Conservation (phyloP, 2,329 filamentous ascomycete species). For the Penicillium sp. region DNA sequence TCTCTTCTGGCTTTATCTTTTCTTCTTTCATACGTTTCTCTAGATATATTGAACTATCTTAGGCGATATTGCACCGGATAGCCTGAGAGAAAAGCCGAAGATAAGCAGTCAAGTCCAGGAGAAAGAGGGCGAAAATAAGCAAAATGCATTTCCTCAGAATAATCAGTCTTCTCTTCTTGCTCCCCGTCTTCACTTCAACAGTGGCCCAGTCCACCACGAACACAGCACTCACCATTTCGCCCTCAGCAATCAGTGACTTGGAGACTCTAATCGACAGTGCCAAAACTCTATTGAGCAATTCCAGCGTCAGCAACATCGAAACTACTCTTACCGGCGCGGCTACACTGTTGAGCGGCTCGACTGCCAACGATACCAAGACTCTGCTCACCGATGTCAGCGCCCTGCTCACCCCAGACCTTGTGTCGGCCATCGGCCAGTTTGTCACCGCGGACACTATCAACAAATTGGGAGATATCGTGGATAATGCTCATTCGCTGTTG, state of each 20-base stretch:
- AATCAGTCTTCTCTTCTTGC: constrained; percentile 3
- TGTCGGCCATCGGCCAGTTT: constrained; percentile 21
- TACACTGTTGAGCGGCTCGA: constrained; percentile 23
- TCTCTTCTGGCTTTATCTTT: neutral
- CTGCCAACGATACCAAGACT: constrained; percentile 26
- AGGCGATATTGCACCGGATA: neutral
- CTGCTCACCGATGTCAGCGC: constrained; percentile 26
- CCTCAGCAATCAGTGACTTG: constrained; percentile 18
- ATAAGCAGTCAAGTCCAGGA: neutral
- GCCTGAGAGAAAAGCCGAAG: neutral
- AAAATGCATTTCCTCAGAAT: constrained; percentile 9
- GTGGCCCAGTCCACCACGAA: constrained; percentile 10
- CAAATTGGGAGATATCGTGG: constrained; percentile 23
- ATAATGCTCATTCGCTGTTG: constrained; percentile 23
- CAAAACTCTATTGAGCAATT: constrained; percentile 24
- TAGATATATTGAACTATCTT: neutral
- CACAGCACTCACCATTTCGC: constrained; percentile 18
- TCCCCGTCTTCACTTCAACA: constrained; percentile 9
- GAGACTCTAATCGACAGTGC: constrained; percentile 23
- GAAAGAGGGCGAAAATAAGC: neutral
- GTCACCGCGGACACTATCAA: constrained; percentile 22
- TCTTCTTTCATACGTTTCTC: neutral
- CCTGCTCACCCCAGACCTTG: constrained; percentile 25
- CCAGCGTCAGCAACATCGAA: constrained; percentile 17
- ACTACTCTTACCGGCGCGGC: constrained; percentile 14